Evolutionary conservation across 108 stramenopile species (phyloP), one percentile per base, ranked within the genome.

Genomic region (Bacterosira constricta): DNA sequence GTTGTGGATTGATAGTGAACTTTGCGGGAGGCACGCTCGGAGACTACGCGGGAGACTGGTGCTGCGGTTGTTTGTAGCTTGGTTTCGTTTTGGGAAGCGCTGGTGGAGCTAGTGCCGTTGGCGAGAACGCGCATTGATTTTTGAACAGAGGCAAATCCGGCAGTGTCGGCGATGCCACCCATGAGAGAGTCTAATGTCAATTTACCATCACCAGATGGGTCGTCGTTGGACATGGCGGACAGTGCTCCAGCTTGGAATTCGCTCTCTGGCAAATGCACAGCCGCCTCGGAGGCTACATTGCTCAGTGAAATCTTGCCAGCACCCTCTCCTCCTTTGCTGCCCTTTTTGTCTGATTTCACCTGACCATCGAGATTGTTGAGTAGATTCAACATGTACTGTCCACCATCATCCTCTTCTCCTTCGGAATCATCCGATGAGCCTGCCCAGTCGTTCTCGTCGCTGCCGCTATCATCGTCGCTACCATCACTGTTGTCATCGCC

Each of bases 131-230:
- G 71, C 65, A 98, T 83, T 2, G 85, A 82, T 66, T 80, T 86
- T 65, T 96, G 92, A 58, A 98, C 78, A 18, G 66, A 57, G 21
- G 87, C 79, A 69, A 93, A 96, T 17, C 89, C 96, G 63, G 86
- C 68, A 36, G 96, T 94, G 70, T 96, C 86, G 18, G 91, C 66
- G 20, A 99, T 74, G 13, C 88, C 82, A 38, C 81, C 86, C 83
- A 97, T 90, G 53, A 98, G 65, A 30, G 88, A 84, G 69, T 96
- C 94, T 59, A 97, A 45, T 5, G 95, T 94, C 15, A 96, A 68
- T 5, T 64, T 52, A 5, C 46, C 46, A 42, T 65, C 54, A n/a
- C 63, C 21, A 4, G 58, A 79, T 8, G 73, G 53, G 13, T 50
- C 29, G 1, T 62, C 60, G 37, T n/a, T 64, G 15, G 55, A 29